phyloP scores from a whole-genome alignment of 2,329 filamentous ascomycete genomes.

The Uncinocarpus reesii region DNA sequence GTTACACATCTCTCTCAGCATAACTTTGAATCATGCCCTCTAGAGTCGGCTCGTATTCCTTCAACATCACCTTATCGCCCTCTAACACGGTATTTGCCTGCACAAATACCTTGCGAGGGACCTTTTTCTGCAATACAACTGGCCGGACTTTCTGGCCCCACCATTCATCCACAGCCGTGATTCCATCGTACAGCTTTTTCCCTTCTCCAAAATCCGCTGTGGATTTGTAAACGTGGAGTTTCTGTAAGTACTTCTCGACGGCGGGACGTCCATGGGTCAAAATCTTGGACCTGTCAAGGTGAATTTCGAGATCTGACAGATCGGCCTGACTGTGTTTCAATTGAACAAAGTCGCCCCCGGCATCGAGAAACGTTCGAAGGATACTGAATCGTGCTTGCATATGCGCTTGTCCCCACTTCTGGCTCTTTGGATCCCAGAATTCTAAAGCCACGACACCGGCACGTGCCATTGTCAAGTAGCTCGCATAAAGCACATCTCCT shows the following conservation, averaged over 20 bases:
- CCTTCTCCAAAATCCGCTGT: constrained; percentile 74
- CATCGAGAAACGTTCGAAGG: constrained; percentile 63
- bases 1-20: constrained; percentile 47
- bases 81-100: constrained; percentile 76
- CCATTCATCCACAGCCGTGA: constrained; percentile 75
- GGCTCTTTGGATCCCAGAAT: constrained; percentile 84
- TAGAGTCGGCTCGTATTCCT: constrained; percentile 73
- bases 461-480: constrained; percentile 87
- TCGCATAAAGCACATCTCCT: constrained; percentile 76
- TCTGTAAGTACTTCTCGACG: constrained; percentile 78
- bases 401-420: constrained; percentile 88
- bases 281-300: constrained; percentile 77
- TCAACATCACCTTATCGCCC: constrained; percentile 61
- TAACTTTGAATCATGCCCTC: constrained; percentile 78
- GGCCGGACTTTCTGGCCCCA: constrained; percentile 69
- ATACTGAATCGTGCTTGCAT: constrained; percentile 89
- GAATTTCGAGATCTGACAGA: constrained; percentile 70
- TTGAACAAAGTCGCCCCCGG: constrained; percentile 76
- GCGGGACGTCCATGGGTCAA: constrained; percentile 70
- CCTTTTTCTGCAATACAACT: constrained; percentile 50
- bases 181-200: constrained; percentile 68
- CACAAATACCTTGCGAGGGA: constrained; percentile 65
- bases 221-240: constrained; percentile 83
- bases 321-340: constrained; percentile 65
- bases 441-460: constrained; percentile 83